Evolutionary conservation across 345 rosid species (phyloP).

Genomic region (Rubroshorea leprosula): DNA sequence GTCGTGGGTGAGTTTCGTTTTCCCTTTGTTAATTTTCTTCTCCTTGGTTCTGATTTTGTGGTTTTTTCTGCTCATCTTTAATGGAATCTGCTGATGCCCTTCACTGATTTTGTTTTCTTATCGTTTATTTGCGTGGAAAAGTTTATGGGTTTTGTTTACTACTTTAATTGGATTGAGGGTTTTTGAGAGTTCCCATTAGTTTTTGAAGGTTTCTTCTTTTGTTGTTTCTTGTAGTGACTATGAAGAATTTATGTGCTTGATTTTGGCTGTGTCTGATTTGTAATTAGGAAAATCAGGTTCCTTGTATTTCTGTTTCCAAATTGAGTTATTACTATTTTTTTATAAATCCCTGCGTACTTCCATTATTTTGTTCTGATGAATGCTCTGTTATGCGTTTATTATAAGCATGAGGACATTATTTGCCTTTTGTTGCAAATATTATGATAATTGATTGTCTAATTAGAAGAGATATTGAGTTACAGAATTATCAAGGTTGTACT

Average conservation of each 20-base stretch:
- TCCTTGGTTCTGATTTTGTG: conserved; percentile 14
- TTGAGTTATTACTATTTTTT: no score
- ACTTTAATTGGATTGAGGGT: conserved; percentile 9
- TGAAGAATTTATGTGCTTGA: background rate
- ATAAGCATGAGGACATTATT: no score
- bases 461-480: no score
- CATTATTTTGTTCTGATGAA: no score
- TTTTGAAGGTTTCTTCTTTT: background rate
- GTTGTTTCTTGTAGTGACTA: background rate
- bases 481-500: no score
- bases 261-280: no score
- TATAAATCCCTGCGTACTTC: no score
- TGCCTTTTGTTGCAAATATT: no score
- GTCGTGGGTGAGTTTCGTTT: conserved; percentile 52
- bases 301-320: no score
- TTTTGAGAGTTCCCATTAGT: background rate
- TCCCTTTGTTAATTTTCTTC: background rate
- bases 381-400: no score
- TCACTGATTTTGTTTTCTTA: background rate
- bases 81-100: conserved; percentile 8
- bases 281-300: no score
- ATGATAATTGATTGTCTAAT: no score
- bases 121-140: background rate
- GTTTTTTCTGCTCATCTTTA: conserved; percentile 16
- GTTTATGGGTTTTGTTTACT: background rate